These are phyloP conservation scores for Phlebiopsis flavidoalba DNA, from an alignment of 768 basidiomycete species.

Conservation along the genomic window DNA sequence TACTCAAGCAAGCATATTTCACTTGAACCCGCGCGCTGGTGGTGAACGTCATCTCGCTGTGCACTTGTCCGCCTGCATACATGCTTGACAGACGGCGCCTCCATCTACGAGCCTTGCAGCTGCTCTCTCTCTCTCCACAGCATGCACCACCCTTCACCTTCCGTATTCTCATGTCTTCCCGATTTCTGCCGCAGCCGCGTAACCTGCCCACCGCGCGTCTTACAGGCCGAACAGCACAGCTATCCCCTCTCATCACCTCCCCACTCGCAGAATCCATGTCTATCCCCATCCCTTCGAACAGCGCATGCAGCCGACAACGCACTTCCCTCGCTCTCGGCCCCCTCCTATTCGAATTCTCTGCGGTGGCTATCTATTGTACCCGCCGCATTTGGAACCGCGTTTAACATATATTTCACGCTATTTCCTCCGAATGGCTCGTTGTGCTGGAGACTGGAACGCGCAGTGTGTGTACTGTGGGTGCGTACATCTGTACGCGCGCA, in stretches of 20 bases:
- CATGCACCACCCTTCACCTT: not conserved
- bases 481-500: constrained; percentile 11
- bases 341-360: constrained; percentile 63
- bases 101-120: not conserved
- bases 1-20: not conserved
- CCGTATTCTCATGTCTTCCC: not conserved
- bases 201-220: constrained; percentile 70
- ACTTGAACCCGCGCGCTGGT: not conserved
- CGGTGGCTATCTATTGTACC: constrained; percentile 71
- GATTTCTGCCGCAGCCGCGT: constrained; percentile 38
- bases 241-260: constrained; percentile 14
- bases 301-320: constrained; percentile 7
- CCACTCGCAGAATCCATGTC: constrained; percentile 12
- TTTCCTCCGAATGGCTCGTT: constrained; percentile 34
- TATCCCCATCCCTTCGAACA: constrained; percentile 46
- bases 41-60: not conserved
- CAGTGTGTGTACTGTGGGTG: constrained; percentile 72
- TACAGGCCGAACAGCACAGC: constrained; percentile 34
- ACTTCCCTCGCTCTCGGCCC: constrained; percentile 40
- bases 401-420: constrained; percentile 53
- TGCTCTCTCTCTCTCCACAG: not conserved
- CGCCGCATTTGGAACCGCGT: constrained; percentile 58
- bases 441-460: constrained; percentile 52
- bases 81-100: not conserved
- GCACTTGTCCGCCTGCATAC: not conserved